Conservation (phyloP, 129 eudicot species). For the Artemisia argyi region DNA sequence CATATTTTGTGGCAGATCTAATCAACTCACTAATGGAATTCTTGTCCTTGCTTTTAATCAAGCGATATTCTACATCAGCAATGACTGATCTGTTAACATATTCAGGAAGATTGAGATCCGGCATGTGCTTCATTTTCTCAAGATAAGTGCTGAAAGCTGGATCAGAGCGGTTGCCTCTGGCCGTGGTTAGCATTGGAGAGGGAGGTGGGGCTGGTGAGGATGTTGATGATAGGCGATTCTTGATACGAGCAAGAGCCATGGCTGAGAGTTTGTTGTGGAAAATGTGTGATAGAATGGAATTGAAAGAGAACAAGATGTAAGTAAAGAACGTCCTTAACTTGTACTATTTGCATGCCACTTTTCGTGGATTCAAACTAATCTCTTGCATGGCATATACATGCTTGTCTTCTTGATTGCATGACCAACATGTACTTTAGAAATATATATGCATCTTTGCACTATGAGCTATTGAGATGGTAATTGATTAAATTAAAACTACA, state of each 20-base stretch:
- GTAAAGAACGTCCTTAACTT: constrained; percentile 5
- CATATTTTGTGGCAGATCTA: constrained; percentile 50
- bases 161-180: constrained; percentile 45
- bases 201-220: constrained; percentile 54
- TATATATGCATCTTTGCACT: too few relatives aligned
- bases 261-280: background rate
- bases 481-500: too few relatives aligned
- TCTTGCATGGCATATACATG: background rate
- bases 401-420: too few relatives aligned
- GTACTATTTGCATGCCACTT: constrained; percentile 25
- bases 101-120: constrained; percentile 61
- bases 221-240: constrained; percentile 29
- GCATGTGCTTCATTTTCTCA: constrained; percentile 40
- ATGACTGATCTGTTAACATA: constrained; percentile 42
- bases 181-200: constrained; percentile 55
- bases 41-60: constrained; percentile 34
- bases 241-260: constrained; percentile 38
- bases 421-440: too few relatives aligned
- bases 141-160: constrained; percentile 42
- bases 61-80: constrained; percentile 46
- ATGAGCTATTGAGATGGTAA: too few relatives aligned
- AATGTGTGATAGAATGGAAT: constrained; percentile 20
- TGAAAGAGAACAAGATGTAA: constrained; percentile 11
- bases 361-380: constrained; percentile 3
- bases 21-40: constrained; percentile 41